A percentile compares a stretch with the other conserved stretches of the same genome.
phyloP scores from a whole-genome alignment of 2,329 filamentous ascomycete species.

The Cadophora gregata region DNA sequence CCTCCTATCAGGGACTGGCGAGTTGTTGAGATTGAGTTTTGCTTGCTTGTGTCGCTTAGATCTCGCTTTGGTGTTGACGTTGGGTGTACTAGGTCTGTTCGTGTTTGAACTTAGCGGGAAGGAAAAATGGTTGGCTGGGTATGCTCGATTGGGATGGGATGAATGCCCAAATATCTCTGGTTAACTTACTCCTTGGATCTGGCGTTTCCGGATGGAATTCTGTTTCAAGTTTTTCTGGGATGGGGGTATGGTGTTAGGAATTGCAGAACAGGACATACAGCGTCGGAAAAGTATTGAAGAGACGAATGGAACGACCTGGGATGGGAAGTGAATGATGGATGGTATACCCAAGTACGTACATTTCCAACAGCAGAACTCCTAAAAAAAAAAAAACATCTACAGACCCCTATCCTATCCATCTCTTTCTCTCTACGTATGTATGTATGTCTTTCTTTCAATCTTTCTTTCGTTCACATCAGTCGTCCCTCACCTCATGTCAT shows the following conservation, averaged over 20 bases:
- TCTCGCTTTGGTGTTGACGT: neutral
- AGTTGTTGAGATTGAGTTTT: neutral
- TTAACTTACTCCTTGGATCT: neutral
- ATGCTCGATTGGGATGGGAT: neutral
- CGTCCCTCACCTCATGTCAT: neutral
- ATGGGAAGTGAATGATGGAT: no score
- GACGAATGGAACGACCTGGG: no score
- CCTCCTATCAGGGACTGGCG: neutral
- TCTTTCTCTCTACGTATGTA: neutral
- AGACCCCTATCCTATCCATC: neutral
- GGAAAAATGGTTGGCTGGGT: neutral
- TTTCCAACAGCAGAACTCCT: neutral
- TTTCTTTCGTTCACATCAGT: neutral
- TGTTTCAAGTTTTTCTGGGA: no score
- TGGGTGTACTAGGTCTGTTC: neutral
- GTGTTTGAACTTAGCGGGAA: neutral
- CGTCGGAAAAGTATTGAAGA: neutral
- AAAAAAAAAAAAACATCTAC: neutral
- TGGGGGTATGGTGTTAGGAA: neutral
- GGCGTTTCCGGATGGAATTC: no score
- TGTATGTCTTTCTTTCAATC: neutral
- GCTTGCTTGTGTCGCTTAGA: neutral
- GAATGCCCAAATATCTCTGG: neutral
- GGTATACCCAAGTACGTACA: conserved; percentile 8
- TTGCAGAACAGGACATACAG: neutral